Conservation (phyloP, 2,329 filamentous ascomycete genomes). For the Geosmithia morbida region DNA sequence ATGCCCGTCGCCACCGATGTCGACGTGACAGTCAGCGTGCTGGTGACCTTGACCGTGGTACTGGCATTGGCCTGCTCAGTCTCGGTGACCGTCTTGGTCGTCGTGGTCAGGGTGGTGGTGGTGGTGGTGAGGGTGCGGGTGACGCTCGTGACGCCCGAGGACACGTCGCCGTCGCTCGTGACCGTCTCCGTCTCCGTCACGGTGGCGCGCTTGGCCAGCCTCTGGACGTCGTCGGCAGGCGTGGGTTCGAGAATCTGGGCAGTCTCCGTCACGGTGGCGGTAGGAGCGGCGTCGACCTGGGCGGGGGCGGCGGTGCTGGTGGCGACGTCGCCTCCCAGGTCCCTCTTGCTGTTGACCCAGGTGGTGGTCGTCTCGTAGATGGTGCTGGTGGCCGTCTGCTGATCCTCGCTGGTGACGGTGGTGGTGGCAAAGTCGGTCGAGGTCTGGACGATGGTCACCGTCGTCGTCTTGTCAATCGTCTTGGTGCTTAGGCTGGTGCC, state of each 20-base stretch:
- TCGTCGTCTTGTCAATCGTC: constrained; percentile 6
- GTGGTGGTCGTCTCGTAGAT: constrained; percentile 20
- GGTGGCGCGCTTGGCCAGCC: constrained; percentile 18
- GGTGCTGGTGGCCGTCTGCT: constrained; percentile 19
- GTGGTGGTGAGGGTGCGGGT: constrained; percentile 17
- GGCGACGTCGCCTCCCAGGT: background rate
- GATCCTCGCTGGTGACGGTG: constrained; percentile 13
- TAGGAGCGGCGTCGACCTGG: constrained; percentile 1
- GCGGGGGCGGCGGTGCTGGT: background rate
- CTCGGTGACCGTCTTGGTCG: constrained; percentile 16
- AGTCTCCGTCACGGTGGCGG: background rate
- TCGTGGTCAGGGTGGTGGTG: constrained; percentile 11
- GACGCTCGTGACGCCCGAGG: constrained; percentile 11
- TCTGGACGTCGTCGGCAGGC: constrained; percentile 1
- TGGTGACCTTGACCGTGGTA: constrained; percentile 22
- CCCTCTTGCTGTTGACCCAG: constrained; percentile 17
- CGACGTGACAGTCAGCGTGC: constrained; percentile 18
- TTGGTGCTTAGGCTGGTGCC: constrained; percentile 1
- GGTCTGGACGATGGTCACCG: constrained; percentile 6
- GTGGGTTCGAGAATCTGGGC: background rate
- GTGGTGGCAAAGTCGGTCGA: constrained; percentile 13
- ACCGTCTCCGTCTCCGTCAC: constrained; percentile 17
- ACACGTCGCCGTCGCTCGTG: constrained; percentile 9
- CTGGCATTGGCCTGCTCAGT: constrained; percentile 18
- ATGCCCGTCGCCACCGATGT: constrained; percentile 16